Evolutionary conservation across 2,329 filamentous ascomycete genomes (phyloP).

Genomic region (Cylindrodendrum hubeiense): DNA sequence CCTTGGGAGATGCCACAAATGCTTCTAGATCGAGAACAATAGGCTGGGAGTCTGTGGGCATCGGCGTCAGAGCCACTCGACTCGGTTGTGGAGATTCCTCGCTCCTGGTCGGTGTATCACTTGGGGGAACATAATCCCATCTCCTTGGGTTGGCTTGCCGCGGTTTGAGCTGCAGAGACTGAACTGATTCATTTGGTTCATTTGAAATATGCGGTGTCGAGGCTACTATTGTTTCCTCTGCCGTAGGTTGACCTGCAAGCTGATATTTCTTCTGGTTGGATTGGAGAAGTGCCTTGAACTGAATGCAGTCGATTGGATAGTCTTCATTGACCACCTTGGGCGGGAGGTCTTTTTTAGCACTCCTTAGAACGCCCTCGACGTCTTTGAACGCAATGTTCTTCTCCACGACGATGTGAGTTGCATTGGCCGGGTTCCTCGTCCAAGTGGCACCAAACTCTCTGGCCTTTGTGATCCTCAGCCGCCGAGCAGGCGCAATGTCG

Average conservation of each 20-base stretch:
- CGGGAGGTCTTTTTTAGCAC: constrained; percentile 36
- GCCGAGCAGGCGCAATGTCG: constrained; percentile 75
- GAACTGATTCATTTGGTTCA: constrained; percentile 41
- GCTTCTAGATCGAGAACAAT: constrained; percentile 40
- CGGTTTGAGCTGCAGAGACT: constrained; percentile 64
- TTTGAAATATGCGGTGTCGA: constrained; percentile 24
- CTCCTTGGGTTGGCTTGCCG: constrained; percentile 52
- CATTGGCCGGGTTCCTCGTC: constrained; percentile 67
- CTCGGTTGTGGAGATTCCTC: constrained; percentile 47
- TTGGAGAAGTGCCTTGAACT: constrained; percentile 69
- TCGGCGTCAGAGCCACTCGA: constrained; percentile 33
- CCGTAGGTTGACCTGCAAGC: constrained; percentile 62
- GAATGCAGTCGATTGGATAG: constrained; percentile 78
- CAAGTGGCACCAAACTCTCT: constrained; percentile 81
- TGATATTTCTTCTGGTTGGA: constrained; percentile 69
- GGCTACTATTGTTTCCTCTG: background rate
- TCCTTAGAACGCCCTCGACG: constrained; percentile 63
- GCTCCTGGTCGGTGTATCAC: constrained; percentile 52
- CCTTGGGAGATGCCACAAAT: constrained; percentile 11
- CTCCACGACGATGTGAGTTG: constrained; percentile 88
- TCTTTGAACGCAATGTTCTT: constrained; percentile 73
- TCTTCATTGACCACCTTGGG: constrained; percentile 73
- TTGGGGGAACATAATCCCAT: constrained; percentile 54
- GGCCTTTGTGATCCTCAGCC: constrained; percentile 79
- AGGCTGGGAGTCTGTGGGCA: constrained; percentile 40